Conservation (phyloP, 768 basidiomycete species). For the Pleurotus citrinopileatus region DNA sequence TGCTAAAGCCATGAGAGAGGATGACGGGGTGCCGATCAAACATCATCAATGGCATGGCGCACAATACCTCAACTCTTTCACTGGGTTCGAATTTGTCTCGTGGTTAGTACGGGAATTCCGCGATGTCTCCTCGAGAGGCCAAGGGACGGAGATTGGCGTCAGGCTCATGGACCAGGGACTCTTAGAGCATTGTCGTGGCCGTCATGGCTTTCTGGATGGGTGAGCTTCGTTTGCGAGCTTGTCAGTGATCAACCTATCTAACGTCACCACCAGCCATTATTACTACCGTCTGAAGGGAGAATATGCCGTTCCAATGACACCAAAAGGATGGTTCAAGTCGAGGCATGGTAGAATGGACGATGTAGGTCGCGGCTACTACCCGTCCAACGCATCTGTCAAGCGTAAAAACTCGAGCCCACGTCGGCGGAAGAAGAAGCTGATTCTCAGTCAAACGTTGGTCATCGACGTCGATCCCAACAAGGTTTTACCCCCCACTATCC, state of each 20-base stretch:
- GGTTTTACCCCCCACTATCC: slow-evolving; percentile 31
- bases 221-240: slow-evolving; percentile 30
- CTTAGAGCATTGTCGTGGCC: slow-evolving; percentile 77
- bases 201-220: slow-evolving; percentile 89
- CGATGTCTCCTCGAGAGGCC: slow-evolving; percentile 80
- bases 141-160: slow-evolving; percentile 76
- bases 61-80: slow-evolving; percentile 80
- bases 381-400: slow-evolving; percentile 30
- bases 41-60: slow-evolving; percentile 79
- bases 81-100: slow-evolving; percentile 83
- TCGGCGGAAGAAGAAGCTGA: slow-evolving; percentile 56
- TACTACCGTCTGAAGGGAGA: slow-evolving; percentile 84
- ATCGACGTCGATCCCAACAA: slow-evolving; percentile 83
- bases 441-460: slow-evolving; percentile 86
- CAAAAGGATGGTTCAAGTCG: slow-evolving; percentile 69
- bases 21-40: slow-evolving; percentile 81
- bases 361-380: slow-evolving; percentile 28
- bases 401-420: slow-evolving; percentile 36
- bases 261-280: slow-evolving; percentile 61
- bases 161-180: slow-evolving; percentile 79
- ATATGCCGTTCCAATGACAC: slow-evolving; percentile 67
- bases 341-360: slow-evolving; percentile 47
- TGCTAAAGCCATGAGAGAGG: slow-evolving; percentile 83
- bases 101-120: slow-evolving; percentile 93
- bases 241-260: neutral